Evolutionary conservation across 805 yeast species (phyloP).

Genomic region (Kuraishia piskuri): DNA sequence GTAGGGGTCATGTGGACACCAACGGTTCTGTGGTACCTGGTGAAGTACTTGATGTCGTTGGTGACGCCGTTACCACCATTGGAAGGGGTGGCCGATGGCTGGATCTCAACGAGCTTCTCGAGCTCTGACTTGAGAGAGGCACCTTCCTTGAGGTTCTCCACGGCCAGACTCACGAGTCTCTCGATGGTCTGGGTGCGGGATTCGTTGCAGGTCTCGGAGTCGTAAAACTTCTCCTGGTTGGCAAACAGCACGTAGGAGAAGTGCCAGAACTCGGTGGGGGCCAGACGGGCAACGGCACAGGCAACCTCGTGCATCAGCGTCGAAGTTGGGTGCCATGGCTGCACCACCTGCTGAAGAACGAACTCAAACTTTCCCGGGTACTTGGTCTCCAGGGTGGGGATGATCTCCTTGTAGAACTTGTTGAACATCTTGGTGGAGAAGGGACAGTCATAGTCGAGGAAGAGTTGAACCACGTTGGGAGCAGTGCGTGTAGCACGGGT

Average conservation of each 20-base stretch:
- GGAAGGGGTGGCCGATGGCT: constrained; percentile 21
- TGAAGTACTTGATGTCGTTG: constrained; percentile 63
- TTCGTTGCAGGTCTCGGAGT: constrained; percentile 44
- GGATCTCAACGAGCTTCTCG: constrained; percentile 24
- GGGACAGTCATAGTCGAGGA: constrained; percentile 72
- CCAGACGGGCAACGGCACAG: constrained; percentile 54
- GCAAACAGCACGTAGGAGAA: constrained; percentile 49
- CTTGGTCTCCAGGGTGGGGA: constrained; percentile 39
- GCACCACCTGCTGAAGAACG: constrained; percentile 66
- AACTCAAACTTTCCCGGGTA: constrained; percentile 47
- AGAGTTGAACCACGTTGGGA: constrained; percentile 45
- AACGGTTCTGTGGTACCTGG: constrained; percentile 63
- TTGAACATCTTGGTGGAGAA: constrained; percentile 58
- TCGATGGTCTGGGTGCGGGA: constrained; percentile 49
- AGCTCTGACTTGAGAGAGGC: constrained; percentile 20
- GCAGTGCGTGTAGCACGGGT: constrained; percentile 2
- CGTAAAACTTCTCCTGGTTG: constrained; percentile 48
- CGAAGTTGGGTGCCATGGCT: constrained; percentile 86
- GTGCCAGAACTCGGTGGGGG: constrained; percentile 47
- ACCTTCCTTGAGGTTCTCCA: constrained; percentile 28
- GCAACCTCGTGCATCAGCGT: constrained; percentile 62
- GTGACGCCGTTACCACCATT: constrained; percentile 55
- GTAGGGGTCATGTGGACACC: constrained; percentile 87
- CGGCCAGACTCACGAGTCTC: constrained; percentile 41
- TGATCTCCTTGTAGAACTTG: constrained; percentile 41